These are phyloP conservation scores for Xylaria nigripes DNA, from an alignment of 495 filamentous ascomycete species.

Conservation along the genomic window DNA sequence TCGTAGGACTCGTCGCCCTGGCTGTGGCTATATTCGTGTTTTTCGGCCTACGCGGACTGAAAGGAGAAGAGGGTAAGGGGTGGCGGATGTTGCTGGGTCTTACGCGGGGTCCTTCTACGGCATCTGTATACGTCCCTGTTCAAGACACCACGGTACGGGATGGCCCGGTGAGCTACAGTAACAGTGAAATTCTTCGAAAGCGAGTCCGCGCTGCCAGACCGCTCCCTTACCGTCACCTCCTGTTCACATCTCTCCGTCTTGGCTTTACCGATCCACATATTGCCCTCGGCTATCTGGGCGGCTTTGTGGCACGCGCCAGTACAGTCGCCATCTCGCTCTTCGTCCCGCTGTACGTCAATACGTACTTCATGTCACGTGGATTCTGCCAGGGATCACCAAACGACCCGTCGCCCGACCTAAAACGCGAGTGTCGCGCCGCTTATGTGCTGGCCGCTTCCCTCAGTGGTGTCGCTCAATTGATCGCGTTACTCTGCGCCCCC, in stretches of 20 bases:
- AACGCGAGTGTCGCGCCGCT: constrained; percentile 69
- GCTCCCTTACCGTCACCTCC: constrained; percentile 41
- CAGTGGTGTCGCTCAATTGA: constrained; percentile 78
- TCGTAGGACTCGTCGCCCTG: constrained; percentile 66
- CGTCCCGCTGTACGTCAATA: constrained; percentile 84
- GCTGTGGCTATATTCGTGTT: constrained; percentile 65
- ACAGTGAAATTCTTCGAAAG: not conserved
- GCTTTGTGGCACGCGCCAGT: constrained; percentile 92
- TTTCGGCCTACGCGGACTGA: constrained; percentile 69
- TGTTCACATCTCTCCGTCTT: constrained; percentile 60
- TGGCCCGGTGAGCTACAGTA: not conserved
- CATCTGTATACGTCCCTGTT: not conserved
- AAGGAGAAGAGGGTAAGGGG: constrained; percentile 69
- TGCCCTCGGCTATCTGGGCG: constrained; percentile 80
- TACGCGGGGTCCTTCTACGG: constrained; percentile 9
- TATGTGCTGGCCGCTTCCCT: constrained; percentile 79
- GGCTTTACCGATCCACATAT: constrained; percentile 70
- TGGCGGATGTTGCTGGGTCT: constrained; percentile 46
- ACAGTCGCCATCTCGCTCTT: constrained; percentile 92
- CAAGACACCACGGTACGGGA: not conserved
- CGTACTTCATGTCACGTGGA: constrained; percentile 75
- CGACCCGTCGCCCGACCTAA: constrained; percentile 57
- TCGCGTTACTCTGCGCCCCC: constrained; percentile 77
- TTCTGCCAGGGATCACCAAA: constrained; percentile 59
- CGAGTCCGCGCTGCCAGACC: not conserved